Conservation (phyloP, 1,139 yeast species). For the Scheffersomyces stambukii region DNA sequence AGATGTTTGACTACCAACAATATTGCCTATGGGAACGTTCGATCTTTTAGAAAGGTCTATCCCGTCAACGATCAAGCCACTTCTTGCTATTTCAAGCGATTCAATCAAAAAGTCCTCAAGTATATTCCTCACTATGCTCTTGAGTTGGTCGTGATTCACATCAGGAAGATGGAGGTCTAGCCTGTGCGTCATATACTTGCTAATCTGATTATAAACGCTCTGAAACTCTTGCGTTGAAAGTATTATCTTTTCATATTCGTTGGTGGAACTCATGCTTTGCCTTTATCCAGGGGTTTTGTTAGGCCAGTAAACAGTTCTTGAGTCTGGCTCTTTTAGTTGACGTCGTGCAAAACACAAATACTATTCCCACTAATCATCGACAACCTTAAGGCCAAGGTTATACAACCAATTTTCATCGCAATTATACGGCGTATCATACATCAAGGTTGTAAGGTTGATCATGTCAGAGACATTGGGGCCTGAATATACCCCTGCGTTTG, state of each 20-base stretch:
- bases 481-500: constrained; percentile 79
- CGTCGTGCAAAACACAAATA: no score
- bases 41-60: constrained; percentile 12
- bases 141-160: constrained; percentile 42
- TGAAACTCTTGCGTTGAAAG: constrained; percentile 49
- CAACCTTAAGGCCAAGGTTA: no score
- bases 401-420: no score
- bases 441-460: no score
- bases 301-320: no score
- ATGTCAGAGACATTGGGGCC: constrained; percentile 33
- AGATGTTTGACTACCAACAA: constrained; percentile 28
- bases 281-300: no score
- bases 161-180: constrained; percentile 46
- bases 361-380: no score
- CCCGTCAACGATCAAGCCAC: constrained; percentile 51
- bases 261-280: constrained; percentile 15
- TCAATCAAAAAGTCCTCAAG: constrained; percentile 43
- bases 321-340: no score
- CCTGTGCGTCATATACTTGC: constrained; percentile 35
- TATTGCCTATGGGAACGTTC: constrained; percentile 13
- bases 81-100: constrained; percentile 49
- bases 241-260: constrained; percentile 37
- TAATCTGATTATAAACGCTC: constrained; percentile 41
- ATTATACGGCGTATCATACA: no score
- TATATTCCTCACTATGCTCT: constrained; percentile 37